Evolutionary conservation across 345 rosid species (phyloP), one percentile per base, ranked within the genome.

Genomic region (Mercurialis annua): DNA sequence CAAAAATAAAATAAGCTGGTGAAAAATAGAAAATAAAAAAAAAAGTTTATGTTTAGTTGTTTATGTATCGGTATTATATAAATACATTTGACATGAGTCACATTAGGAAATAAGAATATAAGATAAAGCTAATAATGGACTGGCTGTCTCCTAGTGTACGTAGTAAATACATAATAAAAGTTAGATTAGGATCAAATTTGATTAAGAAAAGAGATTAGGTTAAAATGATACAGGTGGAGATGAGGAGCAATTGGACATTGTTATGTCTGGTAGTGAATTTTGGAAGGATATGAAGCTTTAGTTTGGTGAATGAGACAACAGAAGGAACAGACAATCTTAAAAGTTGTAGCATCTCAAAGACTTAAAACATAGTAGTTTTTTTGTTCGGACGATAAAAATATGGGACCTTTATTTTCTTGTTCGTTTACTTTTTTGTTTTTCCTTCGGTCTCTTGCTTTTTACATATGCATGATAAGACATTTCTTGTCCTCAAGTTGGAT

Each of bases 331-430:
- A 66, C 36, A 15, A 49, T 60, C 46, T 23, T 59, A 72, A 78
- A 78, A 65, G 68, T 63, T 64, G 73, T 38, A 71, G 72, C 74
- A 67, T 78, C 64, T 72, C 69, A 54, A 51, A 59, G 73, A 52
- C 75, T 71, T 31, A 2, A 42, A 55, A 55, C n/a, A n/a, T n/a
- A n/a, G n/a, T n/a, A n/a, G 42, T 54, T 64, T 10, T 15, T n/a
- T 46, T 69, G 66, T 66, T 65, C 23, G 8, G 50, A 53, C 44
- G 65, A 53, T n/a, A 56, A 64, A 67, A 56, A 26, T 49, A 51
- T n/a, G 48, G 36, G 64, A 30, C 46, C 20, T 14, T 1, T 11
- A 10, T 24, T 38, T 27, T 23, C 50, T 52, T 33, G 29, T 36
- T 27, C 17, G 36, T 59, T 64, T 8, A 31, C 67, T 65, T 30